Base-by-base conservation (phyloP, 2,329 filamentous ascomycete genomes). In the Immersiporthe knoxdaviesiana region DNA sequence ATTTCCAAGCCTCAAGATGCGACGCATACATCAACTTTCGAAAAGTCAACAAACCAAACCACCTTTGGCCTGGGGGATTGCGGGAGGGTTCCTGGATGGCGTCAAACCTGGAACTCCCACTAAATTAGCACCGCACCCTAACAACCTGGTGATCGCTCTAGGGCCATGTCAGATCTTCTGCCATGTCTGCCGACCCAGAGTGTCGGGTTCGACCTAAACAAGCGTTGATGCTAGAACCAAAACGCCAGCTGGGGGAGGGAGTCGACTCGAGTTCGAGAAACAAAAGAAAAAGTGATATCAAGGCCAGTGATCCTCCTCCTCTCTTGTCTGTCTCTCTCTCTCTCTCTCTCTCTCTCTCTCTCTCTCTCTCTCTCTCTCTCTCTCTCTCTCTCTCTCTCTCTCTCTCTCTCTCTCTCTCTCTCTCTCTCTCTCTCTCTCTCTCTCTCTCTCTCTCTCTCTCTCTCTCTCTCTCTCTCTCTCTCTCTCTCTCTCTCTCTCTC, bases 121-220 rank as follows among this genome's bases (percentile, higher is more conserved):
- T 71, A 71, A 69, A 64, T 66, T 71, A 71, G 69, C 69, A 63
- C 66, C 63, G 54, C 68, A 70, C 44, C 68, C 65, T 64, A 68
- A 70, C 68, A 47, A n/a, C 59, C 58, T 60, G 65, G 70, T 71
- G 69, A 71, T 68, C 69, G 68, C 44, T 72, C 75, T 76, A 74
- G 76, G 75, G 75, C 75, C 74, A 74, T 76, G 75, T 77, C 78
- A 78, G 78, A 79, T 79, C 77, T 63, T 47, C 61, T 63, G 61
- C 61, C 41, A 63, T 63, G 78, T 76, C 76, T 76, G 76, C 70
- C 76, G 79, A 80, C 77, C 79, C 79, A 74, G 74, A 73, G 70
- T 73, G 74, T 75, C 75, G 75, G 79, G 79, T 77, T 80, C 75
- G 75, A 77, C 61, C 78, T 79, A 81, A 81, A 78, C 77, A 77